phyloP scores from a whole-genome alignment of 169 alveolate genomes.

The Babesia sp. region DNA sequence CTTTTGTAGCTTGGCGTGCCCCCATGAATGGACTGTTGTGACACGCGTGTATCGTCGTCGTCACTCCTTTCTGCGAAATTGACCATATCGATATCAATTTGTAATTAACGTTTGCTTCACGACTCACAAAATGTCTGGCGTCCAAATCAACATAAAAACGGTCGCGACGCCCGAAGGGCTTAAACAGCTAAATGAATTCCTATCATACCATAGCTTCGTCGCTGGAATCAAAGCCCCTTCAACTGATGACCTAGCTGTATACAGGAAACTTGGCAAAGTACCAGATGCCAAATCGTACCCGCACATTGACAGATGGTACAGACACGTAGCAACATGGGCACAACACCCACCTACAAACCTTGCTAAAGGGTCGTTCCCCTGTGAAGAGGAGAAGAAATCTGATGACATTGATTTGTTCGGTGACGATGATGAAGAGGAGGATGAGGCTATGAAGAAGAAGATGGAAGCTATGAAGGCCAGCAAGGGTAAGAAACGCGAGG shows the following conservation, averaged over 20 bases:
- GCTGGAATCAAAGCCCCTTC: slow-evolving; percentile 60
- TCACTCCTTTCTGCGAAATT: not conserved
- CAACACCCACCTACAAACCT: slow-evolving; percentile 60
- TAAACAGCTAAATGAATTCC: slow-evolving; percentile 42
- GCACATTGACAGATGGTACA: slow-evolving; percentile 63
- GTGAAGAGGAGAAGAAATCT: slow-evolving; percentile 33
- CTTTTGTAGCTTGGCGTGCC: too few species aligned
- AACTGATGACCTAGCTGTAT: slow-evolving; percentile 64
- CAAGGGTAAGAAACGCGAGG: slow-evolving; percentile 71
- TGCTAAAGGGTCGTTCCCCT: slow-evolving; percentile 58
- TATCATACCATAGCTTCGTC: slow-evolving; percentile 65
- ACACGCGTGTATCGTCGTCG: not conserved
- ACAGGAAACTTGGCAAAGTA: slow-evolving; percentile 62
- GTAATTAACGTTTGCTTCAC: not conserved
- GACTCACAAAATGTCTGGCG: slow-evolving; percentile 38
- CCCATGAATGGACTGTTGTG: slow-evolving; percentile 1
- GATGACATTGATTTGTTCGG: slow-evolving; percentile 72
- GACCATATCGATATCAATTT: not conserved
- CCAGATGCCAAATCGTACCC: slow-evolving; percentile 39
- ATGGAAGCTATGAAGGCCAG: slow-evolving; percentile 79
- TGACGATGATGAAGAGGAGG: slow-evolving; percentile 72
- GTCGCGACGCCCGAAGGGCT: slow-evolving; percentile 50
- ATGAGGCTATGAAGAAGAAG: slow-evolving; percentile 73
- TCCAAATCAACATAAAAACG: slow-evolving; percentile 40
- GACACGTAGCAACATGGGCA: slow-evolving; percentile 61